phyloP scores from a whole-genome alignment of 2,329 filamentous ascomycete species.

The Coniochaeta prunicola region DNA sequence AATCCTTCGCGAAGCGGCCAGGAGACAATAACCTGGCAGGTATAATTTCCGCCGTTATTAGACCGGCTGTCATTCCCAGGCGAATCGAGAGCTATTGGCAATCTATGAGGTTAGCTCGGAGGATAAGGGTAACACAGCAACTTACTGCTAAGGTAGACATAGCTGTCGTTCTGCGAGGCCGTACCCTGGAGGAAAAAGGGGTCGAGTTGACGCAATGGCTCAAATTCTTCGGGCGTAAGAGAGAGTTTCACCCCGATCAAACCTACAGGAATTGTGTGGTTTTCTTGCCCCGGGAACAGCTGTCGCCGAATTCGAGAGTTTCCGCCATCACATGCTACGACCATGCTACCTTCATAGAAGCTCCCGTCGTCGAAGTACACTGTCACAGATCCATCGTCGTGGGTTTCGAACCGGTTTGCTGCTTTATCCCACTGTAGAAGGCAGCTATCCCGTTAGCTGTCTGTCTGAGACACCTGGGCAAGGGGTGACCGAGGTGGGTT shows the following conservation, averaged over 20 bases:
- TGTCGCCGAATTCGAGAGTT: slow-evolving; percentile 32
- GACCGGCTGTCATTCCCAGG: slow-evolving; percentile 30
- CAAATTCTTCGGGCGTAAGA: slow-evolving; percentile 31
- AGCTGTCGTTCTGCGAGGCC: slow-evolving; percentile 41
- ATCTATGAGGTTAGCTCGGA: neutral
- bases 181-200: slow-evolving; percentile 48
- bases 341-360: slow-evolving; percentile 29
- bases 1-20: slow-evolving; percentile 37
- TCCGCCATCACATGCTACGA: slow-evolving; percentile 45
- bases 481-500: neutral
- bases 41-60: slow-evolving; percentile 26
- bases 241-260: slow-evolving; percentile 38
- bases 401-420: slow-evolving; percentile 22
- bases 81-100: slow-evolving; percentile 35
- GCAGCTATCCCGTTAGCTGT: neutral
- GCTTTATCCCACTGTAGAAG: slow-evolving; percentile 30
- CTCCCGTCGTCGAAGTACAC: slow-evolving; percentile 40
- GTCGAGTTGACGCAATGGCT: slow-evolving; percentile 37
- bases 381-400: slow-evolving; percentile 23
- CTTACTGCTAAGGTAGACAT: slow-evolving; percentile 44
- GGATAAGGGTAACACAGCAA: slow-evolving; percentile 1
- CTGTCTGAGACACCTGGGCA: neutral
- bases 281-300: slow-evolving; percentile 26
- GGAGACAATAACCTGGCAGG: slow-evolving; percentile 42
- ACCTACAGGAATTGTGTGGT: slow-evolving; percentile 36